phyloP scores from a whole-genome alignment of 257 asterid genomes.

The Solanum chiquidenum region DNA sequence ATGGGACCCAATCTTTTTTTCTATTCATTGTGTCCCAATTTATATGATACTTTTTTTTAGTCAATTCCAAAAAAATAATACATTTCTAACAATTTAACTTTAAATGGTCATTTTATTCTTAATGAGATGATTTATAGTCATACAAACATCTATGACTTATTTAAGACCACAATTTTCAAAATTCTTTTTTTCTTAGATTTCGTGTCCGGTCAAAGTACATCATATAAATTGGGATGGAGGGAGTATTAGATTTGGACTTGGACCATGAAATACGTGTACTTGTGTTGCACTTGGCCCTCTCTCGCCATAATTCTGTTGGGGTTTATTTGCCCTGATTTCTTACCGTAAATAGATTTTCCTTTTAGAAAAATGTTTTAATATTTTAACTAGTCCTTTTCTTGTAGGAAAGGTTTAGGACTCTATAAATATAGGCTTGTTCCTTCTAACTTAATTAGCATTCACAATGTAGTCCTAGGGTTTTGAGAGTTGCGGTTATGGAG shows the following conservation, averaged over 20 bases:
- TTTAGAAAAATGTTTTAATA: no score
- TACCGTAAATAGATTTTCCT: no score
- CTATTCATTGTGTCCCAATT: not conserved
- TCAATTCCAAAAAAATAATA: not conserved
- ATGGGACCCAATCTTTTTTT: not conserved
- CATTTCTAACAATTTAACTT: not conserved
- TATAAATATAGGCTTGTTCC: no score
- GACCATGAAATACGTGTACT: not conserved
- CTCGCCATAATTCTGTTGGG: not conserved
- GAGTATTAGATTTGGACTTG: not conserved
- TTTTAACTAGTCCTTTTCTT: no score
- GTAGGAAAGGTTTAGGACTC: no score
- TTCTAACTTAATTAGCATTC: no score
- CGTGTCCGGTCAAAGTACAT: not conserved
- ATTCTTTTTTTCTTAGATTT: not conserved
- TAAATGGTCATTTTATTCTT: not conserved
- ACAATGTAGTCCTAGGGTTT: no score
- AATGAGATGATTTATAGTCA: not conserved
- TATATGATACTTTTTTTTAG: not conserved
- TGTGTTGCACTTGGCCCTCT: not conserved
- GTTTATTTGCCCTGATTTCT: no score
- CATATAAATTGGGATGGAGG: not conserved
- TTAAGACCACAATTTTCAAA: not conserved
- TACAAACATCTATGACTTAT: not conserved
- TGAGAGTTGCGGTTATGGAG: no score